phyloP scores from a whole-genome alignment of 768 basidiomycete genomes.

The Ramaria sp. region DNA sequence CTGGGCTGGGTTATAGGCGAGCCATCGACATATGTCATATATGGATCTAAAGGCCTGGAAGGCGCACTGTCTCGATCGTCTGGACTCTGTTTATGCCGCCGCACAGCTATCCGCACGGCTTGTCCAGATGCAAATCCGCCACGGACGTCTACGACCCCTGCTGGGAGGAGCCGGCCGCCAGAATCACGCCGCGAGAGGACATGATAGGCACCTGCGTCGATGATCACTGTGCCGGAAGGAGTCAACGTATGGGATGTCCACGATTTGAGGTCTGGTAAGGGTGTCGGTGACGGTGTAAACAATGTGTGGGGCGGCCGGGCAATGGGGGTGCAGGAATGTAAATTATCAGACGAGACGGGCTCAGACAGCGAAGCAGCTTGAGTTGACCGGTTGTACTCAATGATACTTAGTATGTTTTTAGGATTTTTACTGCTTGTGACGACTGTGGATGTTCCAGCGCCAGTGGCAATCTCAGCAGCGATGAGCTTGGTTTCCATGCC shows the following conservation, averaged over 20 bases:
- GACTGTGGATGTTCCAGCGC: constrained; percentile 86
- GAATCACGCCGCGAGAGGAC: constrained; percentile 80
- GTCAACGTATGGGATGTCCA: constrained; percentile 96
- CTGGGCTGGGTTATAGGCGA: constrained; percentile 40
- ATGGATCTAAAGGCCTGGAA: constrained; percentile 19
- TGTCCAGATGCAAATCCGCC: constrained; percentile 92
- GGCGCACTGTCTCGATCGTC: constrained; percentile 14
- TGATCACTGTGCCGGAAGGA: constrained; percentile 79
- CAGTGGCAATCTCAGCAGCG: constrained; percentile 94
- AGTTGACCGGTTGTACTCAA: constrained; percentile 55
- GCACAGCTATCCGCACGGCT: constrained; percentile 76
- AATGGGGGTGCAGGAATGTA: neutral
- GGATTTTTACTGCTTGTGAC: constrained; percentile 80
- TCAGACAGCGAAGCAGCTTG: neutral
- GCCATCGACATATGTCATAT: constrained; percentile 27
- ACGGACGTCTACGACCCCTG: constrained; percentile 77
- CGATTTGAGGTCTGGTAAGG: constrained; percentile 78
- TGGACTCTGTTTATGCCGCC: constrained; percentile 20
- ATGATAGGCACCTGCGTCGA: constrained; percentile 81
- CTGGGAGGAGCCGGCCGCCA: constrained; percentile 86
- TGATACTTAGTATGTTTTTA: constrained; percentile 64
- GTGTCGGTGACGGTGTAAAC: constrained; percentile 64
- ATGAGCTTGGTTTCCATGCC: constrained; percentile 99
- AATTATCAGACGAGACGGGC: neutral
- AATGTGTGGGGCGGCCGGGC: constrained; percentile 78